phyloP scores from a whole-genome alignment of 768 basidiomycete genomes.

The Leccinum rimulosum region DNA sequence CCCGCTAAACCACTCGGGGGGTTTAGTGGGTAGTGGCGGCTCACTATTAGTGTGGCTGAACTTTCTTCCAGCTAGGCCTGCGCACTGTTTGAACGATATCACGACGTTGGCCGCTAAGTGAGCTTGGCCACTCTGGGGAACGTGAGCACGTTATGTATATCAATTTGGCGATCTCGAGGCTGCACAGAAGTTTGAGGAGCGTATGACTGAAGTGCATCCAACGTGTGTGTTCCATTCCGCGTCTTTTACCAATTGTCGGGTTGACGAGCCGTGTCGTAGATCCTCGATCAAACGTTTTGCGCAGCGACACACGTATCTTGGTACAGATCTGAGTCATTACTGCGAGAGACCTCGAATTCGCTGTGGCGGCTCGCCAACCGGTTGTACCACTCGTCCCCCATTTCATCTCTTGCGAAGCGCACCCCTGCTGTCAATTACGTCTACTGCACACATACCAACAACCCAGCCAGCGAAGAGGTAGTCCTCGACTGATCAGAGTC shows the following conservation, averaged over 20 bases:
- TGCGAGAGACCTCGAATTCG: slow-evolving; percentile 82
- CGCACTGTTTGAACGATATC: slow-evolving; percentile 88
- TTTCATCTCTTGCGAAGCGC: slow-evolving; percentile 32
- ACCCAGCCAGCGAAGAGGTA: slow-evolving; percentile 29
- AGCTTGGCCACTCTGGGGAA: slow-evolving; percentile 88
- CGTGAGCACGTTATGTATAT: slow-evolving; percentile 95
- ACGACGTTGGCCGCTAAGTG: slow-evolving; percentile 71
- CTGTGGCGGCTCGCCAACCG: slow-evolving; percentile 40
- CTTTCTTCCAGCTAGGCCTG: slow-evolving; percentile 68
- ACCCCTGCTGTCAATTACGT: slow-evolving; percentile 35
- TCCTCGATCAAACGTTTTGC: slow-evolving; percentile 90
- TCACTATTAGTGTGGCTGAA: slow-evolving; percentile 1
- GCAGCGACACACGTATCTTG: slow-evolving; percentile 68
- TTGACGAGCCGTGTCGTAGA: slow-evolving; percentile 44
- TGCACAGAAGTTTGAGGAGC: slow-evolving; percentile 82
- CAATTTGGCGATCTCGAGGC: slow-evolving; percentile 91
- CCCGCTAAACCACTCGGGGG: not conserved
- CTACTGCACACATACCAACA: slow-evolving; percentile 27
- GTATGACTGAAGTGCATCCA: slow-evolving; percentile 86
- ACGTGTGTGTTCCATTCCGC: slow-evolving; percentile 39
- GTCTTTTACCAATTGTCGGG: not conserved
- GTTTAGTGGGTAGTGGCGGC: no score
- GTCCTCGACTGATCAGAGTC: slow-evolving; percentile 26
- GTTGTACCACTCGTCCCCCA: slow-evolving; percentile 10
- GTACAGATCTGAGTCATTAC: slow-evolving; percentile 80